Conservation (phyloP, 768 basidiomycete species). For the Hortiboletus campestris region DNA sequence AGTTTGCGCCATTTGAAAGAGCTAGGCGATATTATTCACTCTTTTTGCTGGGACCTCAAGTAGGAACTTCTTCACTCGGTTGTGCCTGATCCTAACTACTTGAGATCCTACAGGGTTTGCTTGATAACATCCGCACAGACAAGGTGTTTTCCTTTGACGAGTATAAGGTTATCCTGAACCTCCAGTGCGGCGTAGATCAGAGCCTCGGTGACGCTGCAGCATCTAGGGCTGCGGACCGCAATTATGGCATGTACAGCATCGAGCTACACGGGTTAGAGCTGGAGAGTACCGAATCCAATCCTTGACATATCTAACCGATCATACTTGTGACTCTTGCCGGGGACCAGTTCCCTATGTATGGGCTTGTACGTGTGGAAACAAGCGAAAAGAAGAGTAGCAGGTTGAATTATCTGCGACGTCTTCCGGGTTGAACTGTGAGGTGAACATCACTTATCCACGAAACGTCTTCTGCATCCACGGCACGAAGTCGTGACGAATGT, state of each 20-base stretch:
- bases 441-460: constrained; percentile 33
- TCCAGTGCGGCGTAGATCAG: constrained; percentile 84
- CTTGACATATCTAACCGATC: constrained; percentile 21
- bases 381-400: not conserved
- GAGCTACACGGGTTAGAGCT: constrained; percentile 83
- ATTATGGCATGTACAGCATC: constrained; percentile 86
- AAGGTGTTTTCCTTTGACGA: constrained; percentile 84
- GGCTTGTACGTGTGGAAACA: not conserved
- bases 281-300: constrained; percentile 40
- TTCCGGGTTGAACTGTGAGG: not conserved
- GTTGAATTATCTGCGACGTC: not conserved
- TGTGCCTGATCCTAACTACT: not conserved
- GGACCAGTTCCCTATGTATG: not conserved
- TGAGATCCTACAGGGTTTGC: constrained; percentile 58
- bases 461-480: constrained; percentile 30
- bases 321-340: constrained; percentile 6
- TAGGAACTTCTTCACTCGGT: constrained; percentile 32
- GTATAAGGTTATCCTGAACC: constrained; percentile 85
- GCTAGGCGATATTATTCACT: constrained; percentile 81
- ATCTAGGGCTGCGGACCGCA: constrained; percentile 58
- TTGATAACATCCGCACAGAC: constrained; percentile 63
- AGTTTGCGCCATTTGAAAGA: constrained; percentile 68
- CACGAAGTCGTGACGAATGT: constrained; percentile 20
- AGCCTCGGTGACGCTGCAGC: constrained; percentile 48
- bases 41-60: constrained; percentile 73